Base-by-base conservation (phyloP, 306 rosid genomes). In the cucumber (Cucumis sativus) region DNA sequence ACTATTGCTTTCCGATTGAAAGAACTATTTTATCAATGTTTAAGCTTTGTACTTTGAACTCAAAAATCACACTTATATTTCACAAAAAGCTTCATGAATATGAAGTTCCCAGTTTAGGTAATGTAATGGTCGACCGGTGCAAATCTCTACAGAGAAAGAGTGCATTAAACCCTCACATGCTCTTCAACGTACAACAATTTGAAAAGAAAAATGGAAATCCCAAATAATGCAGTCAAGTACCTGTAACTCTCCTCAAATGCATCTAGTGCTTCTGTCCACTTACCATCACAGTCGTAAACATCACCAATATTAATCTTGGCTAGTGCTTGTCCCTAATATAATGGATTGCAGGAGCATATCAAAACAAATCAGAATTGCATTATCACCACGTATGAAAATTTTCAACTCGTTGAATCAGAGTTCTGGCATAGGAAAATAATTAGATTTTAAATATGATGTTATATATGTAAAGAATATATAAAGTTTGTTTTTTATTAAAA, bases 221-320 rank as follows among this genome's bases (percentile, higher is more conserved):
- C 62, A 43, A 79, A 39, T 59, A 72, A 25, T 41, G 60, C 21
- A 78, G 73, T 62, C 35, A 13, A 30, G 76, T 83, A 92, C 98
- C 96, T 86, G 90, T 92, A 84, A 84, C 97, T 86, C 80, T 90
- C 96, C 63, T 86, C 78, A 82, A 63, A 95, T 79, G 98, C 91
- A 51, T 83, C 85, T 37, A 88, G 78, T 58, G 98, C 97, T 76
- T 75, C 91, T 86, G 71, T 62, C 88, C 84, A 90, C 77, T 88
- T 72, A 56, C 84, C 85, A 82, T 80, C 84, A 87, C 87, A 88
- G 85, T 95, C 97, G 84, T 88, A 88, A 84, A 92, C 88, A 80
- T 87, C 83, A 55, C 97, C 98, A 39, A 92, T 88, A 71, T 89
- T 84, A 59, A 84, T 86, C 84, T 92, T 88, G 75, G 87, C 85